Percentiles rank a stretch among this genome's conserved stretches.
phyloP scores from a whole-genome alignment of 1,284 basidiomycete genomes.

The Boletus austroedulis region DNA sequence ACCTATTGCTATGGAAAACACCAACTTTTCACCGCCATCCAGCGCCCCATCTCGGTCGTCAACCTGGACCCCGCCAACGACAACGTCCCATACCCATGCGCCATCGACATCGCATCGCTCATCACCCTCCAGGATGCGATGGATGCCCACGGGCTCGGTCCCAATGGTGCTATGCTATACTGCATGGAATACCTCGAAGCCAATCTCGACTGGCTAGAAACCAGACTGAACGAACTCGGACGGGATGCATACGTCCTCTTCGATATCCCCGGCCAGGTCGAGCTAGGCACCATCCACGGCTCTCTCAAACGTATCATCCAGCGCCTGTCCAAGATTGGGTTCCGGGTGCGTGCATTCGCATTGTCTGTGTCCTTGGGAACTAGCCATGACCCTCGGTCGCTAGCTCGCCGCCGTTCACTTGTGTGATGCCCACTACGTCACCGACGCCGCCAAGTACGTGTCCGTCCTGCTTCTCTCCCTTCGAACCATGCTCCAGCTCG shows the following conservation, averaged over 20 bases:
- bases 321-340: constrained; percentile 69
- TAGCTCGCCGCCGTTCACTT: constrained; percentile 94
- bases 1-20: constrained; percentile 94
- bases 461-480: constrained; percentile 90
- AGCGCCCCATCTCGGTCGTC: constrained; percentile 84
- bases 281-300: constrained; percentile 93
- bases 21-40: constrained; percentile 86
- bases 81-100: constrained; percentile 85
- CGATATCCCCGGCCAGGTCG: constrained; percentile 97
- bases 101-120: constrained; percentile 82
- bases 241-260: constrained; percentile 86
- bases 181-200: constrained; percentile 97
- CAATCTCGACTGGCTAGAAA: constrained; percentile 94
- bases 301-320: constrained; percentile 79
- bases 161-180: constrained; percentile 96
- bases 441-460: constrained; percentile 93
- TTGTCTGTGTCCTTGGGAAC: background rate
- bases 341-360: constrained; percentile 64
- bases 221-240: constrained; percentile 64
- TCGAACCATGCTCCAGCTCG: constrained; percentile 96
- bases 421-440: constrained; percentile 96
- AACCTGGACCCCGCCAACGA: constrained; percentile 98
- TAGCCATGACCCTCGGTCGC: constrained; percentile 12
- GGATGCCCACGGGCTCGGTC: constrained; percentile 83
- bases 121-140: constrained; percentile 90